Conservation (phyloP, 2,329 filamentous ascomycete species). For the Diaporthe humulicola region DNA sequence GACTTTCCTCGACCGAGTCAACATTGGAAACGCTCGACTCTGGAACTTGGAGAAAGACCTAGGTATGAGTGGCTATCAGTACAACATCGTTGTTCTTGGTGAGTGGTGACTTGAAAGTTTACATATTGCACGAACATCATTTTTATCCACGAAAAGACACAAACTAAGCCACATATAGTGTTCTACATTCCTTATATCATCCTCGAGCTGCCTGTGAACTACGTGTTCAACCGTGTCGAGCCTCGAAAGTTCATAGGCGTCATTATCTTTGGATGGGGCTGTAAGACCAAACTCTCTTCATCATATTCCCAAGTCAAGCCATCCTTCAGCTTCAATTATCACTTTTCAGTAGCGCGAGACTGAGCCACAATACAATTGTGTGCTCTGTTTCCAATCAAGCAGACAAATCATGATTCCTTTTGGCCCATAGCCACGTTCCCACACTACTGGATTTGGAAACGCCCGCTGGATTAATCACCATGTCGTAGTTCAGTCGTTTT, state of each 20-base stretch:
- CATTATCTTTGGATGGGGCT: constrained; percentile 13
- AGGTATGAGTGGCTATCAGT: not conserved
- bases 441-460: not conserved
- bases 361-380: not conserved
- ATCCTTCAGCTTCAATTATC: not conserved
- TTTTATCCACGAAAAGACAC: not conserved
- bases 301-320: not conserved
- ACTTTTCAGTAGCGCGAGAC: not conserved
- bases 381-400: not conserved
- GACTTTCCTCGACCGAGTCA: constrained; percentile 45
- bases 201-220: constrained; percentile 18
- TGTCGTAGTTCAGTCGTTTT: not conserved
- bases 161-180: not conserved
- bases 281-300: not conserved
- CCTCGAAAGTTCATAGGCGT: constrained; percentile 11
- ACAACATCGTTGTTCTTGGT: constrained; percentile 15
- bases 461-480: not conserved
- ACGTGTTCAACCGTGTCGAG: constrained; percentile 18
- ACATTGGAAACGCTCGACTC: constrained; percentile 50
- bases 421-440: not conserved
- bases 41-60: constrained; percentile 24
- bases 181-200: constrained; percentile 25
- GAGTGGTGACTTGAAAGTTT: no score
- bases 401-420: not conserved
- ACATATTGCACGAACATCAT: not conserved